A percentile compares a stretch with the other conserved stretches of the same genome.
Conservation (phyloP, 441 rosid species). For the Viola pubescens region DNA sequence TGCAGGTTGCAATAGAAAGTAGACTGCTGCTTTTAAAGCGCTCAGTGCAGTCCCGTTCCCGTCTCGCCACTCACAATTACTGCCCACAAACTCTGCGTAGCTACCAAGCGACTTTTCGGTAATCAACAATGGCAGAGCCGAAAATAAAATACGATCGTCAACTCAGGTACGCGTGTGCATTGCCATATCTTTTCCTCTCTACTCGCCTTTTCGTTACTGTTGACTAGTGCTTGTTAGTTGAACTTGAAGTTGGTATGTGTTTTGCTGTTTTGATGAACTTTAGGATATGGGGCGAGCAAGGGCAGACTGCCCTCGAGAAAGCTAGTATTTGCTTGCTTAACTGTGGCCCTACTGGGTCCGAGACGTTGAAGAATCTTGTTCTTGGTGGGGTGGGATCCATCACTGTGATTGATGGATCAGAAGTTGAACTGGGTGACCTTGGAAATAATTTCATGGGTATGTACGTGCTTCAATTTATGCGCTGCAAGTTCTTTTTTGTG, state of each 20-base stretch:
- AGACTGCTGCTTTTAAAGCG: no score
- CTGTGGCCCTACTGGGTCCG: constrained; percentile 96
- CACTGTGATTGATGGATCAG: constrained; percentile 87
- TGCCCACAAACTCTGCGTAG: constrained; percentile 18
- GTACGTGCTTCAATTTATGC: constrained; percentile 1
- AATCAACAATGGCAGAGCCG: constrained; percentile 61
- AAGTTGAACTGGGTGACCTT: constrained; percentile 73
- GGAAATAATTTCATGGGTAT: constrained; percentile 96
- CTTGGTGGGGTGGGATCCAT: constrained; percentile 96
- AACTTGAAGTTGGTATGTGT: neutral
- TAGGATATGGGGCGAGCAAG: constrained; percentile 98
- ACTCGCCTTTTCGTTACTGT: neutral
- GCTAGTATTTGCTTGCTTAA: constrained; percentile 86
- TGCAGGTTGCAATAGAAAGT: no score
- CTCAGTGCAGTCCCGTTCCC: neutral
- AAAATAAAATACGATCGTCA: constrained; percentile 92
- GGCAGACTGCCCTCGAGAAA: constrained; percentile 73
- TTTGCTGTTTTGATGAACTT: neutral
- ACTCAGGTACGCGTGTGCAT: constrained; percentile 46
- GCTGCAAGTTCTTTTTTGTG: neutral
- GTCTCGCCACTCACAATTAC: no score
- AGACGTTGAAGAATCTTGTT: constrained; percentile 82
- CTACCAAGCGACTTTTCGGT: constrained; percentile 14
- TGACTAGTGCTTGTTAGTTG: neutral
- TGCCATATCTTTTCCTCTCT: neutral